Evolutionary conservation across 2,329 filamentous ascomycete genomes (phyloP).

Genomic region (Alternaria brassicae): DNA sequence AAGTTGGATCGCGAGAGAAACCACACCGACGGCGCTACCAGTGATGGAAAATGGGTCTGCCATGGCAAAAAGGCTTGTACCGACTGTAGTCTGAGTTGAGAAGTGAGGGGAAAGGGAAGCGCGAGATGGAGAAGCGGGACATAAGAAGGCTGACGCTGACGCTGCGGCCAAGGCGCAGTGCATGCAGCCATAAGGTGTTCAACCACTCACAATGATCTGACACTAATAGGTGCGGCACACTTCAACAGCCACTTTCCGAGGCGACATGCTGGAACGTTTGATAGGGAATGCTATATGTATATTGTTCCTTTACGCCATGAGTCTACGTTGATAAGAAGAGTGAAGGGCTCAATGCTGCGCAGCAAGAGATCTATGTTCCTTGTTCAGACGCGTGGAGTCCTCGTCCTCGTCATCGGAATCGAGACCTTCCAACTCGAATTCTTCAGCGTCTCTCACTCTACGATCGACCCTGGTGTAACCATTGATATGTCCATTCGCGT

Average conservation of each 20-base stretch:
- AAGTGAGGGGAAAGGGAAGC: neutral
- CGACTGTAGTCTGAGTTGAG: accelerated
- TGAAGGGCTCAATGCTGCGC: constrained; percentile 18
- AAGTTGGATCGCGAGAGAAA: neutral
- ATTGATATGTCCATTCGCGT: constrained; percentile 33
- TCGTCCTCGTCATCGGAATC: constrained; percentile 85
- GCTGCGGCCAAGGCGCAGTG: neutral
- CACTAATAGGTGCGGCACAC: neutral
- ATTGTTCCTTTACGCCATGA: neutral
- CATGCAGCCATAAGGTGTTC: neutral
- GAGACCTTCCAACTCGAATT: constrained; percentile 90
- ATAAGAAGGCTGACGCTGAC: neutral
- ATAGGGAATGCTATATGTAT: too few relatives aligned
- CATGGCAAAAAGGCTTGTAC: neutral
- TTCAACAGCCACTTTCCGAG: neutral
- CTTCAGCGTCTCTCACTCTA: constrained; percentile 79
- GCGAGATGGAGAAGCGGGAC: neutral
- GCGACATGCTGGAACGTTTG: neutral
- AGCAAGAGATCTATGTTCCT: constrained; percentile 32
- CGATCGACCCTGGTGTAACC: constrained; percentile 60
- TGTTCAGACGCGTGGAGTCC: constrained; percentile 27
- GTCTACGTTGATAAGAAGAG: neutral
- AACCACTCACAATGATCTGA: neutral
- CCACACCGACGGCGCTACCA: neutral
- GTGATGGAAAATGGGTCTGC: neutral